A percentile compares a stretch with the other conserved stretches of the same genome.
phyloP scores from a whole-genome alignment of 371 early-diverging fungal species.

The Phascolomyces articulosus region DNA sequence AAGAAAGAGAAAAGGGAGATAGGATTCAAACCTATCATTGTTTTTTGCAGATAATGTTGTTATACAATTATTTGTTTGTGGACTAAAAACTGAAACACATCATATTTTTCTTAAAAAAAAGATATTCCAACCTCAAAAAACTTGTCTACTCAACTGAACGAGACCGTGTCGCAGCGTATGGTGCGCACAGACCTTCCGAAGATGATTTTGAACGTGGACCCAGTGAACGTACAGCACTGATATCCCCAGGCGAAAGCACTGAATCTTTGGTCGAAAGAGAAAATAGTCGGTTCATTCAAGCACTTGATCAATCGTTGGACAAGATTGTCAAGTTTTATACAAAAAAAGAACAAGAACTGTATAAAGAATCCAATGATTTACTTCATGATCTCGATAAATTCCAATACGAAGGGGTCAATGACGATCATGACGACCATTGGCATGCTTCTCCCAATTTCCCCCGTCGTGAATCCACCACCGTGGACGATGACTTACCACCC shows the following conservation, averaged over 20 bases:
- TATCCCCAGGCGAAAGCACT: too few relatives aligned
- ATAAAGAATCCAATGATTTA: conserved; percentile 61
- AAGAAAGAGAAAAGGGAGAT: too few relatives aligned
- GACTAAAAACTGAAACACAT: too few relatives aligned
- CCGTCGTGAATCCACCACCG: conserved; percentile 43
- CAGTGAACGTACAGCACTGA: conserved; percentile 48
- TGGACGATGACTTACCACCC: conserved; percentile 46
- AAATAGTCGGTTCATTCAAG: conserved; percentile 65
- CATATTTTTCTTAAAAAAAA: too few relatives aligned
- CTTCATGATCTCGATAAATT: conserved; percentile 38
- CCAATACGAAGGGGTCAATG: conserved; percentile 10
- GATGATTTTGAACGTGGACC: conserved; percentile 30
- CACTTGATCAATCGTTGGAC: conserved; percentile 79
- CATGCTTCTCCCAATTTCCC: conserved; percentile 28
- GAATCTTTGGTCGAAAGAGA: conserved; percentile 43
- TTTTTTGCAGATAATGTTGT: too few relatives aligned
- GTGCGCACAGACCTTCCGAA: conserved; percentile 19
- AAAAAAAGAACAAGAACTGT: conserved; percentile 81
- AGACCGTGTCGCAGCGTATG: conserved; percentile 61
- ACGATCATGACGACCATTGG: conserved; percentile 1
- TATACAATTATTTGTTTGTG: too few relatives aligned
- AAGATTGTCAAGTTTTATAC: conserved; percentile 83
- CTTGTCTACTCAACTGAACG: conserved; percentile 88
- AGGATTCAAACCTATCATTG: too few relatives aligned
- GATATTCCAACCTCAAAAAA: conserved; percentile 90